Evolutionary conservation across 352 stramenopile species (phyloP), one percentile per base, ranked within the genome.

Genomic region (Phytophthora palmivora): DNA sequence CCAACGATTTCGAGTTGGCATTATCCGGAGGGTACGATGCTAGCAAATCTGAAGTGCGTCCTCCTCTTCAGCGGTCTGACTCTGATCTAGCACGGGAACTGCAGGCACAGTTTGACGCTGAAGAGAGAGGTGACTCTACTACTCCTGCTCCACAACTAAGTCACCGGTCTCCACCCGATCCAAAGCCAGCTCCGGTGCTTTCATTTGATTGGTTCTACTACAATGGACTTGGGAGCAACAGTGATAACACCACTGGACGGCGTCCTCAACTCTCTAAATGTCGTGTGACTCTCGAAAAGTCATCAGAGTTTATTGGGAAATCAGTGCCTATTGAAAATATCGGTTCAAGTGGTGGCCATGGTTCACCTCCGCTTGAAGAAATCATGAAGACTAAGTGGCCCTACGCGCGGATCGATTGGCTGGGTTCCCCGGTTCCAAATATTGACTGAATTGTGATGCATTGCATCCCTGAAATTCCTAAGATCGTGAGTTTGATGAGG

Each of bases 371-470:
- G 1, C 57, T 95, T 4, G 87, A 95, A 65, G 84, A 92, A 60
- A 85, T 93, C 42, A 61, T 95, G 42, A 84, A 82, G 47, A 95
- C 87, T 30, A 91, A 89, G 53, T 95, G 87, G 87, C 65, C 60
- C 0, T 65, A 48, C 15, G 81, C 81, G 22, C 51, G 39, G 22
- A 74, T 91, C n/a, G 44, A 81, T 19, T 93, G 84, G 84, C 24
- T 71, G 5, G 72, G 70, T 14, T 53, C 70, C 36, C 26, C 54
- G 12, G 61, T 77, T 12, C 83, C 83, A 6, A 82, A 56, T 34
- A 70, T 89, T 22, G 77, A 90, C 56, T 92, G 78, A 33, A 1
- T 7, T 36, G 14, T 28, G 3, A 28, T 6, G 24, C 19, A 10
- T 18, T 18, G 22, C 6, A 28, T 28, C 24, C 6, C 3, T 28